A percentile compares a stretch with the other conserved stretches of the same genome.
Evolutionary conservation across 345 rosid species (phyloP).

Genomic region (Brassica carinata): DNA sequence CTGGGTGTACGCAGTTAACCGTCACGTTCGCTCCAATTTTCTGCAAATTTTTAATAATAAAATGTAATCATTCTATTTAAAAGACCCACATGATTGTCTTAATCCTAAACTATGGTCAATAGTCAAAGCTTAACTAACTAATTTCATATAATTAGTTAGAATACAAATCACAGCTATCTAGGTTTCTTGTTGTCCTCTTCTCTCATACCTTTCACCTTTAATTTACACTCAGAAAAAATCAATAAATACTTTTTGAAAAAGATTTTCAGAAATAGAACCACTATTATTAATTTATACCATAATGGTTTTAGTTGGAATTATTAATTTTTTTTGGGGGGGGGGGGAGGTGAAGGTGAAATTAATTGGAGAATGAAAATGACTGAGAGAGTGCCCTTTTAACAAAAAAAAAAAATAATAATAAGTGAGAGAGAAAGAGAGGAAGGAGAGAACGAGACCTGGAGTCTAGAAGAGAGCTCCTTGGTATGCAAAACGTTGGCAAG

Average conservation of each 20-base stretch:
- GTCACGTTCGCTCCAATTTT: slow-evolving; percentile 80
- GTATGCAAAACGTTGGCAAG: slow-evolving; percentile 97
- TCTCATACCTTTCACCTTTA: slow-evolving; percentile 8
- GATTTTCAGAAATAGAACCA: slow-evolving; percentile 4
- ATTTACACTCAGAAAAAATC: background rate
- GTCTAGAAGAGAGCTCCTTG: slow-evolving; percentile 78
- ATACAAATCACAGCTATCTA: slow-evolving; percentile 32
- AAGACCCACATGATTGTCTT: slow-evolving; percentile 33
- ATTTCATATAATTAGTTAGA: slow-evolving; percentile 20
- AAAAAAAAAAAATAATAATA: background rate
- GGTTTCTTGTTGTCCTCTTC: slow-evolving; percentile 23
- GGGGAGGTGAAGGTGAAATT: background rate
- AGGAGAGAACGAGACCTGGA: slow-evolving; percentile 59
- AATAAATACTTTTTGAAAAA: slow-evolving; percentile 3
- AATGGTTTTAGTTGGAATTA: slow-evolving; percentile 10
- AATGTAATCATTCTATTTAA: slow-evolving; percentile 13
- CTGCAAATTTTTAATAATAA: slow-evolving; percentile 45
- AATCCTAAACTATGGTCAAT: slow-evolving; percentile 30
- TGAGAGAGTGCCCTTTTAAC: background rate
- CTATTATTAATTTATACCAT: slow-evolving; percentile 15
- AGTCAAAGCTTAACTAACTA: slow-evolving; percentile 28
- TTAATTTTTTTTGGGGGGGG: background rate
- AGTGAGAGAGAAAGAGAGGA: background rate
- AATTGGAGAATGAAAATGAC: slow-evolving; percentile 18
- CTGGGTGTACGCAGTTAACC: slow-evolving; percentile 91